Conservation (phyloP, 768 basidiomycete genomes). For the Russula olivacea region DNA sequence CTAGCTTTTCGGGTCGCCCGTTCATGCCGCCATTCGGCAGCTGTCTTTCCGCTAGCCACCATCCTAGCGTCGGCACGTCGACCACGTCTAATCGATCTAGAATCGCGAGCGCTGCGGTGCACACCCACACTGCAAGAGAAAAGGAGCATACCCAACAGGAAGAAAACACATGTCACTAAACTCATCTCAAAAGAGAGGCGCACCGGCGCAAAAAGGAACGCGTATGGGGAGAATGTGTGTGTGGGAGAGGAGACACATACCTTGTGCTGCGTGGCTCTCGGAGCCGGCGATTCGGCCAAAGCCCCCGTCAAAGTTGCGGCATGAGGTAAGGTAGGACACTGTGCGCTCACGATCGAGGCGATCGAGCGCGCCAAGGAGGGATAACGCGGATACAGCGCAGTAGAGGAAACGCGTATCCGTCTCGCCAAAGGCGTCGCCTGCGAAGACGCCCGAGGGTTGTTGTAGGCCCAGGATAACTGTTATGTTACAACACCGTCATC, state of each 20-base stretch:
- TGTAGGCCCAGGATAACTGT: constrained; percentile 82
- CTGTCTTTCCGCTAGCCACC: constrained; percentile 95
- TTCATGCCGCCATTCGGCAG: constrained; percentile 91
- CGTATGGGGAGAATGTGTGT: too few species aligned
- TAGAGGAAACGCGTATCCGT: constrained; percentile 87
- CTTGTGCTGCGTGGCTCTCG: constrained; percentile 90
- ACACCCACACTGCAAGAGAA: constrained; percentile 68
- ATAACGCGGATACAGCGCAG: constrained; percentile 77
- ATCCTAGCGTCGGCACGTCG: constrained; percentile 72
- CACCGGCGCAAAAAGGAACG: neutral
- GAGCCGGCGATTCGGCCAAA: constrained; percentile 82
- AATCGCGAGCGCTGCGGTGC: constrained; percentile 81
- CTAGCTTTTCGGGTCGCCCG: constrained; percentile 95
- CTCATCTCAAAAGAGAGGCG: too few species aligned
- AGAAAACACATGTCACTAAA: neutral
- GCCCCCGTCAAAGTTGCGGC: constrained; percentile 93
- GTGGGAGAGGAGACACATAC: constrained; percentile 35
- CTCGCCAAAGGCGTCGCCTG: constrained; percentile 91
- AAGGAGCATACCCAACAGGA: too few species aligned
- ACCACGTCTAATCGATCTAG: constrained; percentile 76
- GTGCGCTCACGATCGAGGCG: constrained; percentile 62
- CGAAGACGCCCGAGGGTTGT: constrained; percentile 79
- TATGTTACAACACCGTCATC: neutral
- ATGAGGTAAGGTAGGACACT: constrained; percentile 63
- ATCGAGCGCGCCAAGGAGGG: constrained; percentile 70